Conservation (phyloP, 2,329 filamentous ascomycete genomes). For the Curvularia verruculosa region DNA sequence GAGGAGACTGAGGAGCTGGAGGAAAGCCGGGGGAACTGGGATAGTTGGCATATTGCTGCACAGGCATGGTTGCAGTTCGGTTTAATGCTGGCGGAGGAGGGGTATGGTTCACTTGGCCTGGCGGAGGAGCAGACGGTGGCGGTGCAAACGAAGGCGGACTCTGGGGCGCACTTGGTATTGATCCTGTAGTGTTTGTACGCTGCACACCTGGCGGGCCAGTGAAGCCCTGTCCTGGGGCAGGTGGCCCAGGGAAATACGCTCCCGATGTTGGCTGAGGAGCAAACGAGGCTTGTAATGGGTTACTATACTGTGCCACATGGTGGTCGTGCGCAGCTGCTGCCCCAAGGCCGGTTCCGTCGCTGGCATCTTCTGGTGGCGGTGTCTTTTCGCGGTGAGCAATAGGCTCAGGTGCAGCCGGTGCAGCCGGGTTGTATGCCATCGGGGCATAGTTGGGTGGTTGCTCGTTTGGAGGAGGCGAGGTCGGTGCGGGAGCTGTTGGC, state of each 20-base stretch:
- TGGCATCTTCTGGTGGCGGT: slow-evolving; percentile 72
- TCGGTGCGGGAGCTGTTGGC: slow-evolving; percentile 41
- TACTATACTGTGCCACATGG: slow-evolving; percentile 38
- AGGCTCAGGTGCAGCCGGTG: slow-evolving; percentile 74
- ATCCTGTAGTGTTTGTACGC: slow-evolving; percentile 42
- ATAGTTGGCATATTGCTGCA: slow-evolving; percentile 50
- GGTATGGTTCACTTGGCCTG: slow-evolving; percentile 30
- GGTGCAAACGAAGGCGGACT: slow-evolving; percentile 49
- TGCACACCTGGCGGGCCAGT: slow-evolving; percentile 42
- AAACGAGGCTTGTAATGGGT: slow-evolving; percentile 43
- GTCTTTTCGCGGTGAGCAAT: slow-evolving; percentile 79
- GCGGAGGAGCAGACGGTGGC: slow-evolving; percentile 42
- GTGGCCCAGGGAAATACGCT: slow-evolving; percentile 52
- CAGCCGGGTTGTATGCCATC: slow-evolving; percentile 80
- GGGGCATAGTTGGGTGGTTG: slow-evolving; percentile 61
- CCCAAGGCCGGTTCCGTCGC: slow-evolving; percentile 54
- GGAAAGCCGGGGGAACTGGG: slow-evolving; percentile 41
- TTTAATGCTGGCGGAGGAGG: slow-evolving; percentile 37
- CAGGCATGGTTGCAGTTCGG: slow-evolving; percentile 40
- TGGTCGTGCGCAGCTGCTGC: slow-evolving; percentile 50
- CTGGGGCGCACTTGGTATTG: slow-evolving; percentile 45
- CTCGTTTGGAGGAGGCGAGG: slow-evolving; percentile 36
- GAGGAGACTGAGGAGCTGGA: slow-evolving; percentile 37
- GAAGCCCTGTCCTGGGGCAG: slow-evolving; percentile 46
- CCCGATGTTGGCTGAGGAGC: slow-evolving; percentile 43